Conservation (phyloP, 1,284 basidiomycete genomes). For the Microstroma glucosiphilum region DNA sequence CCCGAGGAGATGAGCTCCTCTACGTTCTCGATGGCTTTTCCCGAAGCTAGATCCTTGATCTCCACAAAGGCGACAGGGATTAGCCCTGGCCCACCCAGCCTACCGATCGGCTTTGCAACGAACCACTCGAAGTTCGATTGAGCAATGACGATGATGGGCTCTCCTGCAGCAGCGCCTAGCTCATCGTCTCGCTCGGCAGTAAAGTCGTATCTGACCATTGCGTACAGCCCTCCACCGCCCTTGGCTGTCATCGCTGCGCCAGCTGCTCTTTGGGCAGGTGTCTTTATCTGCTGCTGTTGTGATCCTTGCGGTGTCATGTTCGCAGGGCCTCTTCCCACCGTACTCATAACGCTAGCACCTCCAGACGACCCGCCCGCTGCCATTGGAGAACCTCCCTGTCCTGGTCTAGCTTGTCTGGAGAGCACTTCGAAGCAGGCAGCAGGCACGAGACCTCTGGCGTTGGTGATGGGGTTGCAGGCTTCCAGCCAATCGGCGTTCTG, state of each 20-base stretch:
- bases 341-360: conserved; percentile 15
- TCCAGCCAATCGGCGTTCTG: conserved; percentile 52
- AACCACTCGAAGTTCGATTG: conserved; percentile 54
- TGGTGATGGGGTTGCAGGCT: conserved; percentile 69
- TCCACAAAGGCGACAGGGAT: conserved; percentile 96
- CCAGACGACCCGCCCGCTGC: conserved; percentile 17
- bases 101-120: conserved; percentile 80
- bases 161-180: conserved; percentile 86
- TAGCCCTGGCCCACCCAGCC: conserved; percentile 85
- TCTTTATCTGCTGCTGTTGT: not conserved
- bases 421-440: conserved; percentile 67
- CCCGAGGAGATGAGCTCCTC: conserved; percentile 73
- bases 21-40: conserved; percentile 59
- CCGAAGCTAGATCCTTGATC: conserved; percentile 84
- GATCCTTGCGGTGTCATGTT: not conserved
- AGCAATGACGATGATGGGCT: conserved; percentile 67
- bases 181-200: conserved; percentile 90
- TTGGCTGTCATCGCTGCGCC: conserved; percentile 31
- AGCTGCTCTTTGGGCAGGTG: conserved; percentile 16
- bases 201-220: conserved; percentile 92
- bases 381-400: conserved; percentile 18
- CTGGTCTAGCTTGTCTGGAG: conserved; percentile 37
- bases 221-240: conserved; percentile 59
- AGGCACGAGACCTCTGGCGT: conserved; percentile 84
- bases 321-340: not conserved